phyloP scores from a whole-genome alignment of 768 basidiomycete genomes.

The Pholiota microspora region DNA sequence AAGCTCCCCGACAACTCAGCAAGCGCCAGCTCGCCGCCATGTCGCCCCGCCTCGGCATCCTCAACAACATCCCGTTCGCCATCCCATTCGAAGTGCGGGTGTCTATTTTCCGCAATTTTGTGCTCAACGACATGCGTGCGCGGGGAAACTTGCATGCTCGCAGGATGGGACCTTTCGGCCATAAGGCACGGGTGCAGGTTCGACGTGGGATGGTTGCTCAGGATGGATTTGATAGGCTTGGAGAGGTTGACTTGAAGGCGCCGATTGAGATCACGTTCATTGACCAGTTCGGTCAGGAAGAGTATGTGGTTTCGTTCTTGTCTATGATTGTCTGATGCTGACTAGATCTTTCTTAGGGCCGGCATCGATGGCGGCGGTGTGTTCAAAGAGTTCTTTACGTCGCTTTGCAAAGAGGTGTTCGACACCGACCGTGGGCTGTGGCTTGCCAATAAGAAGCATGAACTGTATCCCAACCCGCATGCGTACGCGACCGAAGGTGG shows the following conservation, averaged over 20 bases:
- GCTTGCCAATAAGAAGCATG: constrained; percentile 87
- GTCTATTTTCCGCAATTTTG: constrained; percentile 83
- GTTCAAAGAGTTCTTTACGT: constrained; percentile 97
- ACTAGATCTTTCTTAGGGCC: constrained; percentile 44
- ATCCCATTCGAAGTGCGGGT: constrained; percentile 94
- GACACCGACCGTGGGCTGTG: constrained; percentile 93
- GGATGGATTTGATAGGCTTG: constrained; percentile 87
- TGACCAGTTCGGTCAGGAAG: constrained; percentile 82
- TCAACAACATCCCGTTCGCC: constrained; percentile 95
- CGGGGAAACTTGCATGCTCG: constrained; percentile 16
- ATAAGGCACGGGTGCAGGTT: constrained; percentile 47
- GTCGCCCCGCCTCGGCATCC: constrained; percentile 82
- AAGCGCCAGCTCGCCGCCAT: constrained; percentile 74
- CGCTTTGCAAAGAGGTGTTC: constrained; percentile 90
- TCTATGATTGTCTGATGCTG: neutral
- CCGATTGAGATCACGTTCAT: constrained; percentile 88
- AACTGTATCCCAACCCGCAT: constrained; percentile 94
- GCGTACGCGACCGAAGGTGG: constrained; percentile 84
- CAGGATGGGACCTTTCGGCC: constrained; percentile 15
- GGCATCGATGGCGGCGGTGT: constrained; percentile 97
- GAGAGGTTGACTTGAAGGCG: constrained; percentile 76
- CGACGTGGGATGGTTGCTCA: constrained; percentile 79
- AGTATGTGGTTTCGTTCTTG: constrained; percentile 42
- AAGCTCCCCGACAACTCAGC: constrained; percentile 31
- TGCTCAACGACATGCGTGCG: constrained; percentile 32